Percentiles rank a stretch among this genome's conserved stretches.
These are phyloP conservation scores for Clarireedia homoeocarpa DNA, from an alignment of 2,329 filamentous ascomycete species.

Conservation along the genomic window DNA sequence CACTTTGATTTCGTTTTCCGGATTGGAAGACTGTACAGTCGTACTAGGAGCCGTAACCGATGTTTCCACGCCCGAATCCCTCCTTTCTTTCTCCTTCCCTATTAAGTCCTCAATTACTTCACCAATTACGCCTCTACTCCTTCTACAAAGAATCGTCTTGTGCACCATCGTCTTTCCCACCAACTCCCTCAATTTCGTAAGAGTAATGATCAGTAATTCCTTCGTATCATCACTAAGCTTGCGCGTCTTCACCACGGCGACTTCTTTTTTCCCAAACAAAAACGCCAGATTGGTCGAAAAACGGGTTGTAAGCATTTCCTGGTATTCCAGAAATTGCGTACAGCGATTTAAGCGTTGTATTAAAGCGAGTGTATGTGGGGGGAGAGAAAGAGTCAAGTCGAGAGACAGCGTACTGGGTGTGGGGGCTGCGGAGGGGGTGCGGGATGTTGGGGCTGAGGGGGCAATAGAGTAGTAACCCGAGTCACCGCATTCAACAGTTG, in stretches of 20 bases:
- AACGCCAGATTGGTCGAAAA: constrained; percentile 6
- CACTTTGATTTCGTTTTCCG: background rate
- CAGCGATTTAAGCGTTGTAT: background rate
- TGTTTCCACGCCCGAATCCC: background rate
- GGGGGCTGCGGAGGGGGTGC: background rate
- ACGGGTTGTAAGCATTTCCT: constrained; percentile 3
- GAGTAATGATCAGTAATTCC: constrained; percentile 3
- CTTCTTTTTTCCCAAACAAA: constrained; percentile 7
- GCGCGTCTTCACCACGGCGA: constrained; percentile 3
- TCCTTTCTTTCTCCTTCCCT: background rate
- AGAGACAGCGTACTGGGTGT: background rate
- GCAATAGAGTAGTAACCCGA: constrained; percentile 3
- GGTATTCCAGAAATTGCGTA: constrained; percentile 1
- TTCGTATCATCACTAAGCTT: constrained; percentile 6
- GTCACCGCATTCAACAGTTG: background rate
- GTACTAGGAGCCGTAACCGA: no score
- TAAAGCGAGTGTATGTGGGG: no score
- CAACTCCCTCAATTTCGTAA: constrained; percentile 8
- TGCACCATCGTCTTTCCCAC: constrained; percentile 7
- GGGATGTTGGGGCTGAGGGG: background rate
- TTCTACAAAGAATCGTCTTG: constrained; percentile 3
- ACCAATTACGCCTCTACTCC: constrained; percentile 1
- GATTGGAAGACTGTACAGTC: background rate
- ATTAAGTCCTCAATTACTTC: constrained; percentile 1
- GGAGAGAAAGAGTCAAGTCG: no score